phyloP scores from a whole-genome alignment of 1,284 basidiomycete species.

The Cryptococcus sp. region DNA sequence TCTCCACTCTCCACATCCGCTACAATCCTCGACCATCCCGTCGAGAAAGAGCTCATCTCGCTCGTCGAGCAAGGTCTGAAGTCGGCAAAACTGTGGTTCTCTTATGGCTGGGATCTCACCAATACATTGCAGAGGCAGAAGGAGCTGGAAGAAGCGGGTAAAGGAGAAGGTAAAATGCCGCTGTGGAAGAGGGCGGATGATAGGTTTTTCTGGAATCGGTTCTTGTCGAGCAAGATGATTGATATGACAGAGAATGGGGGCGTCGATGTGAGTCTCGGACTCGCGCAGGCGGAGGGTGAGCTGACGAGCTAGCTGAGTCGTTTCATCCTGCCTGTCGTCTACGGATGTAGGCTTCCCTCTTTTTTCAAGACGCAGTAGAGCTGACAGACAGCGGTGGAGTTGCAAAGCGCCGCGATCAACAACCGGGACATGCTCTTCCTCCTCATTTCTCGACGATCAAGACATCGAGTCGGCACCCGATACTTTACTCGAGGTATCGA shows the following conservation, averaged over 20 bases:
- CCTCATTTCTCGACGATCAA: conserved; percentile 86
- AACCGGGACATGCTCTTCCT: conserved; percentile 75
- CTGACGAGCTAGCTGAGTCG: conserved; percentile 58
- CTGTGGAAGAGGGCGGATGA: conserved; percentile 67
- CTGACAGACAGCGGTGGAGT: conserved; percentile 67
- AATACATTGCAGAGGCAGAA: conserved; percentile 79
- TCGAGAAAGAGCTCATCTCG: conserved; percentile 80
- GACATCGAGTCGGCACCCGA: conserved; percentile 90
- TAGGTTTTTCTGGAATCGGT: conserved; percentile 98
- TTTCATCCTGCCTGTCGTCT: conserved; percentile 86
- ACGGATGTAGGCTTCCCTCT: conserved; percentile 63
- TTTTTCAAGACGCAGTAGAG: neutral
- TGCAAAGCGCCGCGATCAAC: conserved; percentile 71
- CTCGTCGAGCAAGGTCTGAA: conserved; percentile 81
- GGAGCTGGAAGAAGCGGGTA: conserved; percentile 60
- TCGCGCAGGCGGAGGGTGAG: neutral
- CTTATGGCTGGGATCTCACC: conserved; percentile 87
- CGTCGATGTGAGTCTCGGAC: conserved; percentile 33
- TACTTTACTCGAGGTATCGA: conserved; percentile 96
- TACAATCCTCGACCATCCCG: conserved; percentile 60
- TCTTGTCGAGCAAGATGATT: conserved; percentile 47
- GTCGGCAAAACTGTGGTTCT: conserved; percentile 78
- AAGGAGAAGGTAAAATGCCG: conserved; percentile 50
- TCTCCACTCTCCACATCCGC: conserved; percentile 59
- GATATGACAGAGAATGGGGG: conserved; percentile 41